phyloP scores from a whole-genome alignment of 805 yeast species.

The Candida silvatica region DNA sequence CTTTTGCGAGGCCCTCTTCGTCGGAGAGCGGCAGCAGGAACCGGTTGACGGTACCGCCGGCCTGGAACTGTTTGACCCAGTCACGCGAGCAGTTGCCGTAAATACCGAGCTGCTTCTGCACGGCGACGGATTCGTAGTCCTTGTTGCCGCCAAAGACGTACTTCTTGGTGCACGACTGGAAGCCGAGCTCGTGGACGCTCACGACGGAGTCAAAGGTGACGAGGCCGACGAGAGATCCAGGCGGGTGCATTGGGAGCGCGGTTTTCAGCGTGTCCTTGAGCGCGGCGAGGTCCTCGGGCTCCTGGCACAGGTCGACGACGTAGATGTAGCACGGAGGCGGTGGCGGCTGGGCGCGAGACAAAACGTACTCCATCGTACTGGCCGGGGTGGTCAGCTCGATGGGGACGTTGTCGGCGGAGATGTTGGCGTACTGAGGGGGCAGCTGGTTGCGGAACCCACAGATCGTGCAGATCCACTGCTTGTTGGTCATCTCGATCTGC shows the following conservation, averaged over 20 bases:
- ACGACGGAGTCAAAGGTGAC: slow-evolving; percentile 87
- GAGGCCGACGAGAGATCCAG: slow-evolving; percentile 81
- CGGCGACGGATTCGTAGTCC: slow-evolving; percentile 46
- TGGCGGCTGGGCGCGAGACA: slow-evolving; percentile 43
- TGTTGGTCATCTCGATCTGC: slow-evolving; percentile 65
- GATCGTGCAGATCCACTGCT: slow-evolving; percentile 79
- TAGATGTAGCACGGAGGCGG: slow-evolving; percentile 88
- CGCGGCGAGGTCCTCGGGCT: slow-evolving; percentile 76
- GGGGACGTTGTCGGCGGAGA: slow-evolving; percentile 72
- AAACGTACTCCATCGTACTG: slow-evolving; percentile 79
- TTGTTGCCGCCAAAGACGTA: slow-evolving; percentile 85
- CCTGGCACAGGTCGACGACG: slow-evolving; percentile 85
- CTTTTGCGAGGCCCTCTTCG: slow-evolving; percentile 63
- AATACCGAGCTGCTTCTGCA: slow-evolving; percentile 29
- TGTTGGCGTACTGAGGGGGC: slow-evolving; percentile 74
- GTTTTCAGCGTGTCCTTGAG: slow-evolving; percentile 73
- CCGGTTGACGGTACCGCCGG: slow-evolving; percentile 30
- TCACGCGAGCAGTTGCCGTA: slow-evolving; percentile 26
- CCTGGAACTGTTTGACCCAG: slow-evolving; percentile 33
- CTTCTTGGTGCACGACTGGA: slow-evolving; percentile 59
- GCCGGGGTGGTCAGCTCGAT: slow-evolving; percentile 62
- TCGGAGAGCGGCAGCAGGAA: slow-evolving; percentile 27
- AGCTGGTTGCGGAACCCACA: slow-evolving; percentile 73
- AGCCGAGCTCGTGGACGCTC: slow-evolving; percentile 72
- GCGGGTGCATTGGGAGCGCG: slow-evolving; percentile 74